Base-by-base conservation (phyloP, 306 rosid species). In the Inga oerstediana region DNA sequence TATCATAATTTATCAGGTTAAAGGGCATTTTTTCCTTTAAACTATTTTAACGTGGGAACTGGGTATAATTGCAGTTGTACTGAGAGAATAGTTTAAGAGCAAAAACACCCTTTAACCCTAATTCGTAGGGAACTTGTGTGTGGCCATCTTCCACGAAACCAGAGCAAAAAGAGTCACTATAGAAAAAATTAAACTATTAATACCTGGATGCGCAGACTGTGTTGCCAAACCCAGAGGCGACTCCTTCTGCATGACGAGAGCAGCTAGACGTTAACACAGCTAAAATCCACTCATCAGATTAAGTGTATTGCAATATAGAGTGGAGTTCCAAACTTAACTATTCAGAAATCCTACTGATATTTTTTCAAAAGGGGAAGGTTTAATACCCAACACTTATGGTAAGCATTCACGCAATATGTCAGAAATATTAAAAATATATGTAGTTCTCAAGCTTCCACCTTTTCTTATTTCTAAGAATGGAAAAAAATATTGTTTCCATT, bases 141-240 rank as follows among this genome's bases (percentile, higher is more conserved):
- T 34, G 79, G 35, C 20, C 19, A 52, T 54, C 30, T 51, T 52
- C 41, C 79, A 9, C 34, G 51, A 35, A 75, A 19, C 3, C 8
- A 35, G 3, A 9, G 41, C 27, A 10, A 16, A 74, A 49, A 8
- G 46, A 32, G 46, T 32, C 30, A 51, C 2, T 48, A 30, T 16
- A 74, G 62, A 71, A 72, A 46, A 35, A 13, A 46, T 46, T 19
- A 10, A 54, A 10, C 52, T 22, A 56, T 58, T 27, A 7, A 10
- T 45, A 45, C 86, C 86, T 46, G 86, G 86, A 71, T 83, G 86
- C 52, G 86, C 86, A 49, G 86, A 78, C 61, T 72, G 76, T 59
- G 86, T 83, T 48, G 83, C 83, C 41, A 62, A 22, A 56, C 82
- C 82, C 6, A 83, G 59, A 4, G 82, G 86, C 7, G 86, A 77